These are phyloP conservation scores for Plenodomus lindquistii DNA, from an alignment of 2,329 filamentous ascomycete genomes.

Conservation along the genomic window DNA sequence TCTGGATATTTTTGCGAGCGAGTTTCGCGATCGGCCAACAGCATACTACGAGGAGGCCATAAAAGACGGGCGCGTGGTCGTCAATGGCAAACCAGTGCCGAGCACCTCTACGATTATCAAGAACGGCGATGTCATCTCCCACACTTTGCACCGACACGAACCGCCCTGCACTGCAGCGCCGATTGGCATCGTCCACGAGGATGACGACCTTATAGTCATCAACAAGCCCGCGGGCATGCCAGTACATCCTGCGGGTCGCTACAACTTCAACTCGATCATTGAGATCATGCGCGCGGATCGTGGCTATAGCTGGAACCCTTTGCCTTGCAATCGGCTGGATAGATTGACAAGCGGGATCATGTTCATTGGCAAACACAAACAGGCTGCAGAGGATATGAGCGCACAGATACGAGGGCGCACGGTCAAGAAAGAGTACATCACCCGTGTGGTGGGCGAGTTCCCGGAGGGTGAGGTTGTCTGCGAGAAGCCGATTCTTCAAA, in stretches of 20 bases:
- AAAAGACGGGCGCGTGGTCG: slow-evolving; percentile 72
- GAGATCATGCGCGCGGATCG: slow-evolving; percentile 88
- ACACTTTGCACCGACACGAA: slow-evolving; percentile 94
- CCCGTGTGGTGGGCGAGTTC: slow-evolving; percentile 87
- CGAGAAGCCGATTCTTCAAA: slow-evolving; percentile 89
- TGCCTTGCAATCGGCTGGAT: slow-evolving; percentile 91
- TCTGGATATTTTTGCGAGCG: slow-evolving; percentile 84
- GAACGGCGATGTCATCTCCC: slow-evolving; percentile 89
- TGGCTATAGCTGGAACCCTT: slow-evolving; percentile 60
- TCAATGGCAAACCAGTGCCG: slow-evolving; percentile 75
- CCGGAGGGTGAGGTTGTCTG: slow-evolving; percentile 90
- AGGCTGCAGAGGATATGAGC: slow-evolving; percentile 76
- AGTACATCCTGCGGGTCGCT: slow-evolving; percentile 91
- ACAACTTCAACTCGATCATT: slow-evolving; percentile 92
- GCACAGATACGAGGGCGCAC: slow-evolving; percentile 77
- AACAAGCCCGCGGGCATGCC: slow-evolving; percentile 95
- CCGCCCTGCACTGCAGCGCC: slow-evolving; percentile 84
- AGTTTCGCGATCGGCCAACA: slow-evolving; percentile 85
- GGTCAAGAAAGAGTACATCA: slow-evolving; percentile 94
- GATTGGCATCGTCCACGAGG: slow-evolving; percentile 84
- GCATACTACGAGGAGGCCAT: slow-evolving; percentile 88
- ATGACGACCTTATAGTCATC: slow-evolving; percentile 91
- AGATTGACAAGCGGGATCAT: slow-evolving; percentile 94
- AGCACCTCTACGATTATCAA: slow-evolving; percentile 70
- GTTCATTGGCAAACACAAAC: slow-evolving; percentile 89